A percentile compares a stretch with the other conserved stretches of the same genome.
Conservation (phyloP, 768 basidiomycete species). For the Pulveroboletus sp. region DNA sequence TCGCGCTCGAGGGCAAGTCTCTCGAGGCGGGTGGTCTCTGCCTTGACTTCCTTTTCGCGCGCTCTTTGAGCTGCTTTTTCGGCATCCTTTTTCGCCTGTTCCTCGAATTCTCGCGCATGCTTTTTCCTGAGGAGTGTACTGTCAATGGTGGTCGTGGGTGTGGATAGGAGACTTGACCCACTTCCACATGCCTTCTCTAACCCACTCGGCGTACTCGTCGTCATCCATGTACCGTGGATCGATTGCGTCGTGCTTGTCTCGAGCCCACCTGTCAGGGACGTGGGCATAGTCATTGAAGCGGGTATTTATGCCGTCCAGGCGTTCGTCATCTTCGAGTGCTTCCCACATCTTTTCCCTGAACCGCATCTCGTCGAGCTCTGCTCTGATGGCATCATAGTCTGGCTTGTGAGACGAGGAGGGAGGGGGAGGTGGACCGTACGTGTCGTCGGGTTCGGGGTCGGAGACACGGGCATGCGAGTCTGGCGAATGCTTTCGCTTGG, state of each 20-base stretch:
- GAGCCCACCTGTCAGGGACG: slow-evolving; percentile 66
- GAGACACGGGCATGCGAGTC: too few relatives aligned
- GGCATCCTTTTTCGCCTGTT: slow-evolving; percentile 54
- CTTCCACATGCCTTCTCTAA: slow-evolving; percentile 84
- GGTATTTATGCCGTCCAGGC: slow-evolving; percentile 58
- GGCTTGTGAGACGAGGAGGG: slow-evolving; percentile 28
- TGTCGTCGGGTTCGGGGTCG: too few relatives aligned
- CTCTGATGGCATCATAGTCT: slow-evolving; percentile 47
- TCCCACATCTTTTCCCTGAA: slow-evolving; percentile 74
- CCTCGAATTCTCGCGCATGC: slow-evolving; percentile 63
- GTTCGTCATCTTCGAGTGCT: slow-evolving; percentile 70
- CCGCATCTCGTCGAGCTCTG: slow-evolving; percentile 56
- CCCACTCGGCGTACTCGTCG: slow-evolving; percentile 85
- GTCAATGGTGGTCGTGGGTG: neutral
- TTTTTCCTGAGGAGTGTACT: slow-evolving; percentile 46
- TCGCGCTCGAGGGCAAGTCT: slow-evolving; percentile 51
- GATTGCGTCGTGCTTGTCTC: slow-evolving; percentile 39
- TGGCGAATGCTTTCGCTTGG: slow-evolving; percentile 32
- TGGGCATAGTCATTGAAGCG: slow-evolving; percentile 66
- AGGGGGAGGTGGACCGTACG: slow-evolving; percentile 25
- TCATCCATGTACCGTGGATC: slow-evolving; percentile 64
- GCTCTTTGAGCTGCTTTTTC: slow-evolving; percentile 49
- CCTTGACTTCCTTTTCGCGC: slow-evolving; percentile 49
- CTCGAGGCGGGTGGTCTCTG: slow-evolving; percentile 50
- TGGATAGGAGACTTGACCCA: slow-evolving; percentile 29